Base-by-base conservation (phyloP, 1,139 yeast species). In the Debaryomyces psychrophilus region DNA sequence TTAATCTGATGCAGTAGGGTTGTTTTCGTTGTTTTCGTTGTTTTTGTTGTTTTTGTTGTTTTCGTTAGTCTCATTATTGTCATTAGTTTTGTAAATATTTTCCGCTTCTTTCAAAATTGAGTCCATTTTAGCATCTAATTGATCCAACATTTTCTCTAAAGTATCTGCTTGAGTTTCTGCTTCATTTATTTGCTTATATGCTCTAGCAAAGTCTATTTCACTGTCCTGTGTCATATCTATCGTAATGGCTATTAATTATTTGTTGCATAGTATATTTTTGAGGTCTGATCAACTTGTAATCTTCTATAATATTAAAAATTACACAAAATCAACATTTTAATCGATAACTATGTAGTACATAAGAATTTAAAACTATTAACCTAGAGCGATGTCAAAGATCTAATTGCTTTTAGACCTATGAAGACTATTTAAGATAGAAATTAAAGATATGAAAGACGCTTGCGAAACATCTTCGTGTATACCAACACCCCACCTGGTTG, bases 381-480 rank as follows among this genome's bases (percentile, higher is more conserved):
- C 8, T 20, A 23, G 2, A 15, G 6, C 18, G 20, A n/a, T 8
- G 9, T 27, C 41, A 11, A n/a, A 14, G 4, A 11, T 23, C 39
- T 44, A 41, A 15, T 35, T 37, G 18, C 31, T 31, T 22, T 40
- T 41, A n/a, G 31, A 52, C 47, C 57, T 57, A 44, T 55, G 60
- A 50, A 76, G 65, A 40, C 72, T 72, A 55, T 90, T 90, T 51
- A 90, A 74, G 45, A 89, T 83, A 36, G 95, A 83, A 37, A 90
- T 68, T 48, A 92, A 77, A 14, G 97, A 88, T 58, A 83, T 79
- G 69, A 89, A 82, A 12, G 96, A 85, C 38, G 98, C 96, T 60
- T 86, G 90, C 27, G 95, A 85, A 36, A 90, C 97, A 76, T 93
- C 98, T 65, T 87, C 90, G 63, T 90, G 84, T 50, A 92, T 84